Base-by-base conservation (phyloP, 2,329 filamentous ascomycete genomes). In the Harringtonia aguacate region DNA sequence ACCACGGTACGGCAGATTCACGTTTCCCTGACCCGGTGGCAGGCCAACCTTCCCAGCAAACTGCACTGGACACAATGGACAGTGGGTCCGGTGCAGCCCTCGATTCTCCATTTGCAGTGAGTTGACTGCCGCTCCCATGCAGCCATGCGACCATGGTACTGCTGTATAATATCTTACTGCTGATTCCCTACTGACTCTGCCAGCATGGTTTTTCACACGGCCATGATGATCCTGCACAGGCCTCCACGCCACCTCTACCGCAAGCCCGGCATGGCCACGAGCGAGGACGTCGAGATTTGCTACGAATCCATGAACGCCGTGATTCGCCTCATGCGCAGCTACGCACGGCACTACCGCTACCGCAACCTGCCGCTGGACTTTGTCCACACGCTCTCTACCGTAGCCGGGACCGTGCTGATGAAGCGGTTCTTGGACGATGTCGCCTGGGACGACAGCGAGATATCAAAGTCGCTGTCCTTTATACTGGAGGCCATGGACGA, bases 11-110 rank as follows among this genome's bases (percentile, higher is more conserved):
- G 8, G 20, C 30, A 10, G 30, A 21, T 41, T 5, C 39, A 72
- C 53, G 60, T 65, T 13, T 60, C 65, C 2, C 55, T 73, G 38
- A 66, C 60, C 10, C 69, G 65, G 43, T 72, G 69, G 69, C 57
- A 69, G 2, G 59, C 64, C 3, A 62, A 59, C 33, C 56, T 73
- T 2, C 69, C 69, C n/a, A 2, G 60, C 62, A 68, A 65, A 24
- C 53, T 72, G 31, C 66, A 72, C 48, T 73, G 69, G 68, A 70
- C 69, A 43, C 66, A 69, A 45, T 72, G 69, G 68, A 69, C 64
- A n/a, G 33, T 20, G n/a, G 33, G 65, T 4, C 59, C 66, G 18
- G 63, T 72, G 4, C 65, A 67, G 3, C 58, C 64, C 3, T 64
- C 65, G 24, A 65, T 73, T 1, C 62, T 72, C 34, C 66, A 71